Evolutionary conservation across 495 filamentous ascomycete species (phyloP), one percentile per base, ranked within the genome.

Genomic region (Clohesyomyces aquaticus): DNA sequence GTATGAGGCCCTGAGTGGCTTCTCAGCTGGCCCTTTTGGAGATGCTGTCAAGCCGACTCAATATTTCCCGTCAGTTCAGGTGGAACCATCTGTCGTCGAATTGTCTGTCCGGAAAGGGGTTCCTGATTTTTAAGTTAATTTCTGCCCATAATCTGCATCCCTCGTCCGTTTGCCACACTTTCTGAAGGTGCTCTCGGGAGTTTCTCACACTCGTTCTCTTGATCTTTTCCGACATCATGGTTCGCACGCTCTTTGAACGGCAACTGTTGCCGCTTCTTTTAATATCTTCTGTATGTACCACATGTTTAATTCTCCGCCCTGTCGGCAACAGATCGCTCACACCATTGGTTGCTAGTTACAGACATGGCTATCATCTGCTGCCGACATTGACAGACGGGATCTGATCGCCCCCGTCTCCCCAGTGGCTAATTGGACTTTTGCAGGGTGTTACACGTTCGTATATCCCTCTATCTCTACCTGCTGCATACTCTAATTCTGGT

Each of bases 391-490:
- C 3, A 48, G 56, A 28, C 65, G 46, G 26, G 25, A 9, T 55
- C 54, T 63, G 18, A 38, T 49, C n/a, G 21, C 52, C 18, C 59
- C 64, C 4, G 51, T 28, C 12, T 45, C 54, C 0, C 61, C 66
- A 2, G 26, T 59, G 1, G 25, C 60, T 23, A 48, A 61, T 42
- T 68, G 61, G 66, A 57, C 27, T 10, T 68, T 59, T 46, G 27
- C 43, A 12, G 66, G 66, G 22, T 68, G 60, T 27, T 68, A 64
- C 50, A 65, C 41, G 66, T 68, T 60, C 18, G 60, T 64, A 35
- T 22, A n/a, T 28, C 12, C 6, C 3, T 14, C 21, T 29, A 14
- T 3, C 16, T 22, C 10, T 26, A 18, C n/a, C 46, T 1, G 11
- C 35, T 54, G 22, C 16, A 23, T 22, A 18, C 25, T 10, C 47